These are phyloP conservation scores for Eucalyptus curtisii DNA, from an alignment of 345 rosid species.

Conservation along the genomic window DNA sequence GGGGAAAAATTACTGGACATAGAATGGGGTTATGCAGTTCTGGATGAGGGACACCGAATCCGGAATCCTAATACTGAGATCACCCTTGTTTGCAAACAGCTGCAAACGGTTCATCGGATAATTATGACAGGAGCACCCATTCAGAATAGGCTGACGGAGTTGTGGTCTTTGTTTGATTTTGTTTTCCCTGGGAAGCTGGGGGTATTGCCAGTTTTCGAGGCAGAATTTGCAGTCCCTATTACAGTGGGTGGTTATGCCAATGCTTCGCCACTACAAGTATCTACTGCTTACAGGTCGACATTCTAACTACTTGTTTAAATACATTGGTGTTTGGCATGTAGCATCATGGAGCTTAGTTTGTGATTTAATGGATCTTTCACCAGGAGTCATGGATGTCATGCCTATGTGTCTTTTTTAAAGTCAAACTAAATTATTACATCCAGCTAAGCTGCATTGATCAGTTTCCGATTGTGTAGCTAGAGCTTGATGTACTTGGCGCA, in stretches of 20 bases:
- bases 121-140: slow-evolving; percentile 99
- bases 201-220: slow-evolving; percentile 93
- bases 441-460: background rate
- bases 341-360: background rate
- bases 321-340: background rate
- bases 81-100: slow-evolving; percentile 90
- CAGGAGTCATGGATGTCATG: background rate
- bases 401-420: background rate
- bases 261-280: slow-evolving; percentile 96
- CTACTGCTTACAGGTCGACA: slow-evolving; percentile 83
- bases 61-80: slow-evolving; percentile 94
- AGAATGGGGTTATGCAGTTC: slow-evolving; percentile 91
- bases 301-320: background rate
- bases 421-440: background rate
- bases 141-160: slow-evolving; percentile 82
- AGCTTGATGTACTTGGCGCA: background rate
- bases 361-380: background rate
- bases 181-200: slow-evolving; percentile 98
- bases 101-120: slow-evolving; percentile 88
- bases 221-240: slow-evolving; percentile 91
- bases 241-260: slow-evolving; percentile 98
- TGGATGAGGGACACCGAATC: slow-evolving; percentile 97
- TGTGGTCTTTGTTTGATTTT: slow-evolving; percentile 98
- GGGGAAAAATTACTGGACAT: slow-evolving; percentile 79
- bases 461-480: background rate